These are phyloP conservation scores for Rheum nobile DNA, from an alignment of 148 eudicot genomes.

Conservation along the genomic window DNA sequence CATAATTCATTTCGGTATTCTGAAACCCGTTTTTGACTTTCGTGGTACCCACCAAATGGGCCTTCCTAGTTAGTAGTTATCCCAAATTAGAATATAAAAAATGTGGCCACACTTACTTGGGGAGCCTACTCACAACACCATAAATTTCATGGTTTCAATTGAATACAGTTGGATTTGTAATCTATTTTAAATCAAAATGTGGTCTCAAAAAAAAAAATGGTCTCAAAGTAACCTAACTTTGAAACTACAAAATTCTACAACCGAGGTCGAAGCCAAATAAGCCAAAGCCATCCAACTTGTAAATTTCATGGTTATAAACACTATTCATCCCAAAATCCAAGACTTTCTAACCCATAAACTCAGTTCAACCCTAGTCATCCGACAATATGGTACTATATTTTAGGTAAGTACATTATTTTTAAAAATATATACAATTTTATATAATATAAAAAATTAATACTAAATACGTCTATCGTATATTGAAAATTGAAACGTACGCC, in stretches of 20 bases:
- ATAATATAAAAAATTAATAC: too few relatives aligned
- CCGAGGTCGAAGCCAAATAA: background rate
- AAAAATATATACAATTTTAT: too few relatives aligned
- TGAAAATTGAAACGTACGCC: background rate
- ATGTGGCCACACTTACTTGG: background rate
- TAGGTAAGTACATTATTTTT: too few relatives aligned
- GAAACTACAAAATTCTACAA: background rate
- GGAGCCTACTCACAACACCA: background rate
- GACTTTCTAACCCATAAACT: background rate
- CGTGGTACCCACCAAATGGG: background rate
- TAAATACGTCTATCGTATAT: too few relatives aligned
- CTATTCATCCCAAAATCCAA: background rate
- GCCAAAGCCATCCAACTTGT: background rate
- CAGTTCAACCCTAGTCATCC: too few relatives aligned
- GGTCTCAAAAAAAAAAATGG: too few relatives aligned
- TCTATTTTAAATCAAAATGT: background rate
- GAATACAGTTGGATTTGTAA: background rate
- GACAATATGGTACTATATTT: too few relatives aligned
- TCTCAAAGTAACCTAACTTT: too few relatives aligned
- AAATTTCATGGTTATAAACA: background rate
- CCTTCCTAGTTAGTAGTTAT: background rate
- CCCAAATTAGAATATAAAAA: too few relatives aligned
- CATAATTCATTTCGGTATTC: background rate
- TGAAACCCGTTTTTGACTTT: background rate
- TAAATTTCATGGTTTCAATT: background rate